Evolutionary conservation across 495 filamentous ascomycete genomes (phyloP).

Genomic region (Aspergillus homomorphus): DNA sequence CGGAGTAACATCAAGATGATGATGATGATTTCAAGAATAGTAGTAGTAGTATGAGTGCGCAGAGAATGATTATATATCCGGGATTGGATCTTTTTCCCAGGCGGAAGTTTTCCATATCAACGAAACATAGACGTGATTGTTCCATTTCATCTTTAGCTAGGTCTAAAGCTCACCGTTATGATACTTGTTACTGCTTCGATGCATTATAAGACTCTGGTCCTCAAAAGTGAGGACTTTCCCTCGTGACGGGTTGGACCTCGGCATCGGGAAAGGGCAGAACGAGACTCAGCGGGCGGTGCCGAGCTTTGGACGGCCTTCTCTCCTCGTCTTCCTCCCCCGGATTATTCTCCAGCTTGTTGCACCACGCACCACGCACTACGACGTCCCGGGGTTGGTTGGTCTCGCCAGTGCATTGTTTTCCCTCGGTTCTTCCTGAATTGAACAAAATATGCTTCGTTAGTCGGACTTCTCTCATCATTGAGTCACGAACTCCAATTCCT

Average conservation of each 20-base stretch:
- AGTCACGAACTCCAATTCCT: neutral
- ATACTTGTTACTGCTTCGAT: no score
- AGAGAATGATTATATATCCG: no score
- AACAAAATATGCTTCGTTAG: constrained; percentile 8
- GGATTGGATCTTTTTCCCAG: no score
- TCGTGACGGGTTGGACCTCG: constrained; percentile 33
- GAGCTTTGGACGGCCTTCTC: constrained; percentile 12
- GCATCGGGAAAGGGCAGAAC: constrained; percentile 37
- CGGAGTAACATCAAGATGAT: no score
- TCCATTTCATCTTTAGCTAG: no score
- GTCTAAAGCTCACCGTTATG: no score
- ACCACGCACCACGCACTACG: neutral
- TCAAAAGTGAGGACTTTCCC: neutral
- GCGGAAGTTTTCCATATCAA: no score
- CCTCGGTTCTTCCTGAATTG: neutral
- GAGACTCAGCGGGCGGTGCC: constrained; percentile 33
- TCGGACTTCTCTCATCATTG: neutral
- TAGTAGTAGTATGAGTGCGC: no score
- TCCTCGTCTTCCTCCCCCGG: constrained; percentile 15
- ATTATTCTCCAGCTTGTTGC: constrained; percentile 20
- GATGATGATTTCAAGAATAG: no score
- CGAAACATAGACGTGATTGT: no score
- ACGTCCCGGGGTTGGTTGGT: no score
- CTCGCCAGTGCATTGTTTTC: neutral
- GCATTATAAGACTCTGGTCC: no score